Conservation (phyloP, 2,329 filamentous ascomycete species). For the Camptophora hylomeconis region DNA sequence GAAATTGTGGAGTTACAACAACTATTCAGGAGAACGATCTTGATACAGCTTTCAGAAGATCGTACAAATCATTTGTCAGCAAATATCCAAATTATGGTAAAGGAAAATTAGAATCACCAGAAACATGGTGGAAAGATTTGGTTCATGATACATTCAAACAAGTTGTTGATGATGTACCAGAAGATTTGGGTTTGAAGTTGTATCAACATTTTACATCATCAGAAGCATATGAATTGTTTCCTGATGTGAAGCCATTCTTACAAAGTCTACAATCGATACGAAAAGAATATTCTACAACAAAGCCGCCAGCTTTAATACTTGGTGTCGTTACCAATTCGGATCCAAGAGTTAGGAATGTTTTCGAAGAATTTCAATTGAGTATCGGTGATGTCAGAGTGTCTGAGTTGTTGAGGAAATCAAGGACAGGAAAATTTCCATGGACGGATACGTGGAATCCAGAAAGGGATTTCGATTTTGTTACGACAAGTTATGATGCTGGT, state of each 20-base stretch:
- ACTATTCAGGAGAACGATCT: conserved; percentile 16
- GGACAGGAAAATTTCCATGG: conserved; percentile 8
- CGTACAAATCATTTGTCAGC: conserved; percentile 21
- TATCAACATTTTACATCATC: conserved; percentile 27
- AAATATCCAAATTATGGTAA: conserved; percentile 32
- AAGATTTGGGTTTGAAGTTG: conserved; percentile 22
- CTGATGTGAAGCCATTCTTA: conserved; percentile 28
- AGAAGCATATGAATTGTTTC: conserved; percentile 28
- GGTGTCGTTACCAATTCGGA: conserved; percentile 35
- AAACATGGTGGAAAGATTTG: conserved; percentile 32
- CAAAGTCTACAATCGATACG: conserved; percentile 19
- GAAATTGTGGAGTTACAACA: conserved; percentile 22
- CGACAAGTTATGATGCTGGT: conserved; percentile 34
- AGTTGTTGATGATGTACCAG: conserved; percentile 20
- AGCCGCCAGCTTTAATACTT: conserved; percentile 23
- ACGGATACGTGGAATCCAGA: conserved; percentile 5
- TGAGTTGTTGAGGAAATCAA: conserved; percentile 6
- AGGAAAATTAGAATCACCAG: conserved; percentile 24
- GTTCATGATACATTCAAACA: conserved; percentile 25
- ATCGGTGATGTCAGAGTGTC: conserved; percentile 19
- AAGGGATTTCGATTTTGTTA: conserved; percentile 30
- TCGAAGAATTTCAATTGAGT: conserved; percentile 26
- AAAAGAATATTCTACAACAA: conserved; percentile 3
- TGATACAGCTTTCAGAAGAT: conserved; percentile 24
- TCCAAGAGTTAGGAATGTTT: conserved; percentile 27